A percentile compares a stretch with the other conserved stretches of the same genome.
Evolutionary conservation across 306 rosid genomes (phyloP).

Genomic region (Abrus precatorius): DNA sequence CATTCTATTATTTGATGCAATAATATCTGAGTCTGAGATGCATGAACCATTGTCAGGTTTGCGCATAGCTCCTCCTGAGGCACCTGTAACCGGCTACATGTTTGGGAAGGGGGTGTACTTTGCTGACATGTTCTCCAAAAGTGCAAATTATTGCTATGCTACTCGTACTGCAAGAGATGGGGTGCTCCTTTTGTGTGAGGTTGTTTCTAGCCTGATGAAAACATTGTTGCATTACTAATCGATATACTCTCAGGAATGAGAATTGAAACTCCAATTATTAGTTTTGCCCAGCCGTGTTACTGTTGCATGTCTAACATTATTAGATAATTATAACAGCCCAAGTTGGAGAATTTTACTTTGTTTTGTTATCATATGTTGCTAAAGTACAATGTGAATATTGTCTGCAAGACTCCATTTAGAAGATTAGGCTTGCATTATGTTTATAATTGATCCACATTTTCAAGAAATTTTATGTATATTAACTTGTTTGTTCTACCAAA

Average conservation of each 20-base stretch:
- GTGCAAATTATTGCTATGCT: conserved; percentile 95
- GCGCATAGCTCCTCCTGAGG: conserved; percentile 99
- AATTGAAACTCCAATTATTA: conserved; percentile 35
- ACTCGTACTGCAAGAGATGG: conserved; percentile 62
- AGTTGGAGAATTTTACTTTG: conserved; percentile 32
- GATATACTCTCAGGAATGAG: neutral
- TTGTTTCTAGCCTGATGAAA: conserved; percentile 52
- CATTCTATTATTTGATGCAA: conserved; percentile 37
- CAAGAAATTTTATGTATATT: conserved; percentile 29
- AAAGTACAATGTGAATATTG: conserved; percentile 17
- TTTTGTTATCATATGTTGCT: conserved; percentile 34
- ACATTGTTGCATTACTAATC: conserved; percentile 13
- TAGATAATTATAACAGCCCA: conserved; percentile 34
- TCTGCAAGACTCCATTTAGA: conserved; percentile 25
- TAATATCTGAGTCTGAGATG: conserved; percentile 32
- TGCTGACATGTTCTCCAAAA: conserved; percentile 99
- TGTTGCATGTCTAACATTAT: conserved; percentile 30
- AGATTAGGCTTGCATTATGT: conserved; percentile 30
- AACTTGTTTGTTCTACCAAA: neutral
- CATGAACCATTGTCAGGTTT: conserved; percentile 66
- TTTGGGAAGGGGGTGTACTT: conserved; percentile 97
- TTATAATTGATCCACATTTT: conserved; percentile 35
- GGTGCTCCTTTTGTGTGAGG: conserved; percentile 97
- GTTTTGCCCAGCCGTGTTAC: conserved; percentile 6
- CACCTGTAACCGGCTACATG: conserved; percentile 96